Percentiles rank a stretch among this genome's conserved stretches.
These are phyloP conservation scores for Glycine soja DNA, from an alignment of 306 rosid genomes.

Conservation along the genomic window DNA sequence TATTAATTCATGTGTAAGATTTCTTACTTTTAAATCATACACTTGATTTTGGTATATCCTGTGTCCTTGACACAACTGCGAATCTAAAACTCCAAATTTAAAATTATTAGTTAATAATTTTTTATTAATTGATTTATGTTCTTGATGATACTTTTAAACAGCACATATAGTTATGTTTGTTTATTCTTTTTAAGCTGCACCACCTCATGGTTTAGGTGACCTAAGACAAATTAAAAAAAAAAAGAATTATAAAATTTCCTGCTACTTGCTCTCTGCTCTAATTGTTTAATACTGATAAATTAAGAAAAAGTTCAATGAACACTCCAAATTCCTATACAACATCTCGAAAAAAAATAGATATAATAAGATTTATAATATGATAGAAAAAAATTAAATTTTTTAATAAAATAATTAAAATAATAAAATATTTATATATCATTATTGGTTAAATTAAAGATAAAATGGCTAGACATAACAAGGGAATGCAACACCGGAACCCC, in stretches of 20 bases:
- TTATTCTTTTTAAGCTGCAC: conserved; percentile 30
- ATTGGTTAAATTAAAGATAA: too few relatives aligned
- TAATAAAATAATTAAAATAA: too few relatives aligned
- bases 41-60: background rate
- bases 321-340: too few relatives aligned
- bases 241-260: background rate
- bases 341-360: too few relatives aligned
- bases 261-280: too few relatives aligned
- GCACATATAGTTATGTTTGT: background rate
- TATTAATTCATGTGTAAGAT: background rate
- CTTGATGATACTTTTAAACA: background rate
- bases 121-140: background rate
- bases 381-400: too few relatives aligned
- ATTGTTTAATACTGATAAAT: too few relatives aligned
- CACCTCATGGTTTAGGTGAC: conserved; percentile 51
- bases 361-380: too few relatives aligned
- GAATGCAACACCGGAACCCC: too few relatives aligned
- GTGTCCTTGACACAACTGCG: background rate
- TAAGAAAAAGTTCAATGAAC: too few relatives aligned
- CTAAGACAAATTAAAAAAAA: conserved; percentile 30
- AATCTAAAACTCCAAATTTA: background rate
- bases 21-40: conserved; percentile 9
- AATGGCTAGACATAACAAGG: too few relatives aligned
- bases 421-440: too few relatives aligned
- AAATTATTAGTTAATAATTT: background rate